Percentiles rank a stretch among this genome's conserved stretches.
Evolutionary conservation across 2,329 filamentous ascomycete species (phyloP).

Genomic region (Fusarium torulosum): DNA sequence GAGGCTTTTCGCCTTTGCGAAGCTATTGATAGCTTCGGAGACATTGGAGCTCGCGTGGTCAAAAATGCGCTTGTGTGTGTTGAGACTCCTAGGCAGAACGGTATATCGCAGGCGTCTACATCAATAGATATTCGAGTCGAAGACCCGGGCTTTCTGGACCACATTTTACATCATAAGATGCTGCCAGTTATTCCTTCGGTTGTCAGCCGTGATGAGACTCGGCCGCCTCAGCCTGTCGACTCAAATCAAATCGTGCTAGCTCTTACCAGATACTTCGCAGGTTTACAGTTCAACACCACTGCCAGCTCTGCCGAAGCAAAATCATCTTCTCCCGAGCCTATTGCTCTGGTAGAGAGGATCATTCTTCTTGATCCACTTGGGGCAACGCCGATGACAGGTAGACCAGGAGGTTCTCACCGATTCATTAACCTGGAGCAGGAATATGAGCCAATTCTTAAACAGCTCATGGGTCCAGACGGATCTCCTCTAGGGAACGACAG

Average conservation of each 20-base stretch:
- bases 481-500: constrained; percentile 51
- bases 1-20: constrained; percentile 81
- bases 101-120: constrained; percentile 38
- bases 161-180: constrained; percentile 51
- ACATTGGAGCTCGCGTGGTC: constrained; percentile 76
- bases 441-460: constrained; percentile 74
- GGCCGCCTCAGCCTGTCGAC: constrained; percentile 56
- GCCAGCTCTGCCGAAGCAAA: constrained; percentile 43
- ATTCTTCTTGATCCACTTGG: constrained; percentile 91
- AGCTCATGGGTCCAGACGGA: constrained; percentile 62
- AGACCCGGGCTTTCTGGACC: constrained; percentile 51
- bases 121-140: constrained; percentile 49
- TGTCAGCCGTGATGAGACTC: constrained; percentile 58
- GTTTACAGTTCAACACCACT: constrained; percentile 63
- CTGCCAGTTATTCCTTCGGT: constrained; percentile 57
- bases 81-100: neutral
- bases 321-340: constrained; percentile 58
- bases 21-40: constrained; percentile 78
- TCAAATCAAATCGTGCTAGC: constrained; percentile 77
- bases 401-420: constrained; percentile 54
- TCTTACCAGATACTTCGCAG: constrained; percentile 80
- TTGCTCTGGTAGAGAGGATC: constrained; percentile 81
- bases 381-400: constrained; percentile 77
- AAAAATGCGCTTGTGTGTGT: constrained; percentile 57
- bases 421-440: constrained; percentile 97